phyloP scores from a whole-genome alignment of 1,139 yeast species.

The Spencermartinsiella ligniputridi region DNA sequence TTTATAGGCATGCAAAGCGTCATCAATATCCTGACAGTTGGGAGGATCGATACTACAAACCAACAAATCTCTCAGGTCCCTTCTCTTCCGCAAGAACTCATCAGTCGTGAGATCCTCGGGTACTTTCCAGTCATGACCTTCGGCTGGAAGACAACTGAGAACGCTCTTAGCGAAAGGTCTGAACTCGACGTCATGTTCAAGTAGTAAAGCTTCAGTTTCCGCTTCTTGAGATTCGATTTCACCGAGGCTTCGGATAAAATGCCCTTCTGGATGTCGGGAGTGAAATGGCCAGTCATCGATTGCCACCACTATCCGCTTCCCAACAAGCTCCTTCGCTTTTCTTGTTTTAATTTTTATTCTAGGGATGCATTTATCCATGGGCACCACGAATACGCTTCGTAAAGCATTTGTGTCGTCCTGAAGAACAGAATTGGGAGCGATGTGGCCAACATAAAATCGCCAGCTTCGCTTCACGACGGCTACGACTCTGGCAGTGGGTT shows the following conservation, averaged over 20 bases:
- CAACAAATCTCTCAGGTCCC: constrained; percentile 79
- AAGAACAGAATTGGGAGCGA: constrained; percentile 69
- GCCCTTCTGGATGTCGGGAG: constrained; percentile 90
- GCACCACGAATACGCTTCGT: constrained; percentile 73
- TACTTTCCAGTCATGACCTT: constrained; percentile 91
- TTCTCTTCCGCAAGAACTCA: constrained; percentile 43
- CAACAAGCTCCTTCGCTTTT: constrained; percentile 73
- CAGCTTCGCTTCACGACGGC: constrained; percentile 88
- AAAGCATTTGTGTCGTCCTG: constrained; percentile 50
- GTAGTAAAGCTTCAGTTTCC: constrained; percentile 88
- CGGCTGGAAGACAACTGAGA: constrained; percentile 83
- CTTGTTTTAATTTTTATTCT: constrained; percentile 83
- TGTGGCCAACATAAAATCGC: constrained; percentile 95
- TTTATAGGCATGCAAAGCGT: constrained; percentile 83
- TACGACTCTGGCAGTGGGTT: constrained; percentile 90
- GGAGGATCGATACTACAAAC: constrained; percentile 98
- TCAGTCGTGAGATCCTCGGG: constrained; percentile 57
- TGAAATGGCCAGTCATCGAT: constrained; percentile 88
- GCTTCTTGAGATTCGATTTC: constrained; percentile 89
- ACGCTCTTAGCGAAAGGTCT: constrained; percentile 94
- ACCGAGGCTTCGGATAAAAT: constrained; percentile 85
- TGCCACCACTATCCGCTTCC: constrained; percentile 86
- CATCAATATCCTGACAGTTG: constrained; percentile 97
- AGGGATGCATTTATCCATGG: constrained; percentile 89
- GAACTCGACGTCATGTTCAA: constrained; percentile 95